Evolutionary conservation across 179 eudicot genomes (phyloP).

Genomic region (Monotropa hypopitys): DNA sequence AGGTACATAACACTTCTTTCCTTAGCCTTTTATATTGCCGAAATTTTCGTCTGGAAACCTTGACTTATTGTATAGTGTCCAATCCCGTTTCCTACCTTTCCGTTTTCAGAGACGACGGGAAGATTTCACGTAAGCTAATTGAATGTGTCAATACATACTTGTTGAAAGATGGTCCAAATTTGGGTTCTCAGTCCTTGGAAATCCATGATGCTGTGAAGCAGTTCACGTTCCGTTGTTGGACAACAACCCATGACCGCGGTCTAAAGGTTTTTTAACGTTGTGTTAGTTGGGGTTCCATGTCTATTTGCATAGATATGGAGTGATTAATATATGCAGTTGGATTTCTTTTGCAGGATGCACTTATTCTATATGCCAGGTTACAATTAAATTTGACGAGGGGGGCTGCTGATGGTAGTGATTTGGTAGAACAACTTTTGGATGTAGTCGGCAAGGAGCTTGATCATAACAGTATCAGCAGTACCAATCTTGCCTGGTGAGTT

Average conservation of each 20-base stretch:
- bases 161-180: conserved; percentile 84
- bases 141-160: conserved; percentile 75
- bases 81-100: conserved; percentile 1
- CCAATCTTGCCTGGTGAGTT: conserved; percentile 40
- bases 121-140: conserved; percentile 64
- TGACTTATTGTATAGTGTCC: background rate
- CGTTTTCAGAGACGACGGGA: conserved; percentile 64
- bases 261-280: conserved; percentile 42
- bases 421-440: conserved; percentile 73
- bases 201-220: conserved; percentile 67
- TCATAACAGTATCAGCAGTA: conserved; percentile 38
- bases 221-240: conserved; percentile 66
- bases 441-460: conserved; percentile 71
- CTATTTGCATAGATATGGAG: background rate
- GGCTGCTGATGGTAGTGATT: conserved; percentile 42
- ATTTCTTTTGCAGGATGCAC: conserved; percentile 44
- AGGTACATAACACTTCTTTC: conserved; percentile 29
- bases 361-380: conserved; percentile 61
- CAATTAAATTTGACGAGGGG: conserved; percentile 70
- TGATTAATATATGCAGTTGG: background rate
- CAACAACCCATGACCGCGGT: conserved; percentile 50
- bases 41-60: conserved; percentile 7
- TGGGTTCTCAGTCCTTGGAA: conserved; percentile 55
- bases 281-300: background rate
- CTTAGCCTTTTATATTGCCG: conserved; percentile 7